Evolutionary conservation across 2,329 filamentous ascomycete species (phyloP).

Genomic region (Colletotrichum spinosum): DNA sequence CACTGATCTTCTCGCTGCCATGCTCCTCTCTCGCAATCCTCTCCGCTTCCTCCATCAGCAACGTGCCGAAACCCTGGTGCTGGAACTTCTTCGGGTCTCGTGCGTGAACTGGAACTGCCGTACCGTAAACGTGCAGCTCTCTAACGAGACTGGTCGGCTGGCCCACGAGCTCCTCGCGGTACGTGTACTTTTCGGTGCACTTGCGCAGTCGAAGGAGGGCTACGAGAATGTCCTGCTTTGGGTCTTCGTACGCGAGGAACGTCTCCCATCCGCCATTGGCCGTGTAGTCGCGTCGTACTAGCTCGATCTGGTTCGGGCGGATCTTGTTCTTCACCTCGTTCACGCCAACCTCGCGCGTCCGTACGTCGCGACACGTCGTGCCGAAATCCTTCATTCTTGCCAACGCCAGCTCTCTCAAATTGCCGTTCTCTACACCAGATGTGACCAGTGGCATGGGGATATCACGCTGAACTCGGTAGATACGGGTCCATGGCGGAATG

Average conservation of each 20-base stretch:
- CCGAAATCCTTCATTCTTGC: slow-evolving; percentile 99
- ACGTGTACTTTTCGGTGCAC: slow-evolving; percentile 92
- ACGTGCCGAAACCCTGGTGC: slow-evolving; percentile 95
- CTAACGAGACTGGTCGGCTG: slow-evolving; percentile 93
- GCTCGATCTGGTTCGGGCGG: slow-evolving; percentile 92
- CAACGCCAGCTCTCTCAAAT: slow-evolving; percentile 90
- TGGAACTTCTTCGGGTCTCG: slow-evolving; percentile 97
- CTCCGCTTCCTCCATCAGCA: slow-evolving; percentile 98
- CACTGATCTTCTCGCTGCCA: slow-evolving; percentile 91
- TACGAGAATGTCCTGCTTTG: slow-evolving; percentile 97
- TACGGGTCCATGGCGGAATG: slow-evolving; percentile 96
- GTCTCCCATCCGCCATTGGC: slow-evolving; percentile 99
- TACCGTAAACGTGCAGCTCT: slow-evolving; percentile 96
- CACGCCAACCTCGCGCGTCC: slow-evolving; percentile 95
- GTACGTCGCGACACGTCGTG: slow-evolving; percentile 94
- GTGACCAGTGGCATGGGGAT: slow-evolving; percentile 99
- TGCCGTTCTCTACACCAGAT: slow-evolving; percentile 97
- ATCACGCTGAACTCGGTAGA: slow-evolving; percentile 97
- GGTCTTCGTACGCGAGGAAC: slow-evolving; percentile 97
- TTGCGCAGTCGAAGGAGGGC: slow-evolving; percentile 89
- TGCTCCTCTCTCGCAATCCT: slow-evolving; percentile 95
- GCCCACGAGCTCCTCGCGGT: slow-evolving; percentile 84
- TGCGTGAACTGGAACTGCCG: slow-evolving; percentile 96
- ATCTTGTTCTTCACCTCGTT: slow-evolving; percentile 99
- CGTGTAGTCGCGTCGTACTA: slow-evolving; percentile 91